Evolutionary conservation across 164 flowering plant species (phyloP).

Genomic region (Tetrastigma voinierianum): DNA sequence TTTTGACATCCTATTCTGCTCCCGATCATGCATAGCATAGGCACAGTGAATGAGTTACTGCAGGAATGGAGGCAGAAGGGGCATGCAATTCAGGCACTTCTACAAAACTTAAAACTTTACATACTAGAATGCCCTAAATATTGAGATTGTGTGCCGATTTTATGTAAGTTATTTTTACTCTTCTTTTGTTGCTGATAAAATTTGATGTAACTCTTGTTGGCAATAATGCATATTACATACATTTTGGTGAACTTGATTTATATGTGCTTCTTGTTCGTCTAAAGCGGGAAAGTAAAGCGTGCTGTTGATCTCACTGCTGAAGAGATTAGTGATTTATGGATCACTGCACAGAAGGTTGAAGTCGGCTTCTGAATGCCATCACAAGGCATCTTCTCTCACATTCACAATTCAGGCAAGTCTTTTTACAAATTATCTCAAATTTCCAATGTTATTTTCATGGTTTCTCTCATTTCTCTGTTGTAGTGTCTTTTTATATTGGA

Average conservation of each 20-base stretch:
- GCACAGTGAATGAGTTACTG: too few species aligned
- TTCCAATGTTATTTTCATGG: too few species aligned
- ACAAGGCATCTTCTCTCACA: slow-evolving; percentile 82
- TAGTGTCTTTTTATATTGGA: too few species aligned
- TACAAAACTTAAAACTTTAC: too few species aligned
- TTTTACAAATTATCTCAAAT: background rate
- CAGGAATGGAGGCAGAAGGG: too few species aligned
- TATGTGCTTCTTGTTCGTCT: slow-evolving; percentile 92
- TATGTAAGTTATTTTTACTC: background rate
- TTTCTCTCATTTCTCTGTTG: background rate
- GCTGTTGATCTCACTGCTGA: slow-evolving; percentile 74
- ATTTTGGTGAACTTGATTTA: slow-evolving; percentile 52
- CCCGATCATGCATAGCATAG: too few species aligned
- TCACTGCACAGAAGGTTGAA: slow-evolving; percentile 69
- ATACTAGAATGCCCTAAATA: too few species aligned
- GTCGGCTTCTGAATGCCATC: slow-evolving; percentile 58
- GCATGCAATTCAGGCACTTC: too few species aligned
- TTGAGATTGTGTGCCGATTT: too few species aligned
- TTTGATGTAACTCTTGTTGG: background rate
- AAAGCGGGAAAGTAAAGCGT: slow-evolving; percentile 80
- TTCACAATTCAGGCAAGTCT: slow-evolving; percentile 69
- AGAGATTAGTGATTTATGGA: slow-evolving; percentile 81
- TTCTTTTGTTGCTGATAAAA: background rate
- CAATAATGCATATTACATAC: background rate
- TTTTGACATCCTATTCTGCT: too few species aligned